Conservation (phyloP, 1,284 basidiomycete species). For the Microbotryomycetes sp. region DNA sequence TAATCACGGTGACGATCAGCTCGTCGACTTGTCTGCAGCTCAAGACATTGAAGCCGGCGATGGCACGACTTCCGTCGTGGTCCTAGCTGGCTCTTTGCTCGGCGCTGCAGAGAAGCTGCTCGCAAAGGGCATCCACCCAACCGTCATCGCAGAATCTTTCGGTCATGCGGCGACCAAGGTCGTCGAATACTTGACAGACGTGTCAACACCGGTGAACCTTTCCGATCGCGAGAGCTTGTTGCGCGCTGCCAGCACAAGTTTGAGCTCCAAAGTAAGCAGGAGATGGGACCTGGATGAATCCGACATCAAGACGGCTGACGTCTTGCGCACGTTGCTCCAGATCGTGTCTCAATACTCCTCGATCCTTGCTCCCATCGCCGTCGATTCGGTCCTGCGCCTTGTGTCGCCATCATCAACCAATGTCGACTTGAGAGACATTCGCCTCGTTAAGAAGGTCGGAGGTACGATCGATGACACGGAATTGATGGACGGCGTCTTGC, state of each 20-base stretch:
- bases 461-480: slow-evolving; percentile 99
- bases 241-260: slow-evolving; percentile 86
- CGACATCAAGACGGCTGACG: neutral
- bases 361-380: slow-evolving; percentile 93
- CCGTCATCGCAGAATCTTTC: slow-evolving; percentile 94
- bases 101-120: slow-evolving; percentile 96
- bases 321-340: slow-evolving; percentile 45
- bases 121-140: slow-evolving; percentile 92
- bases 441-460: slow-evolving; percentile 96
- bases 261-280: slow-evolving; percentile 81
- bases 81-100: slow-evolving; percentile 86
- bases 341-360: slow-evolving; percentile 99
- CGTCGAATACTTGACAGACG: slow-evolving; percentile 88
- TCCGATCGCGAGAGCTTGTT: slow-evolving; percentile 79
- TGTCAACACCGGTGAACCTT: slow-evolving; percentile 87
- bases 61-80: slow-evolving; percentile 97
- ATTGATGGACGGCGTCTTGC: slow-evolving; percentile 78
- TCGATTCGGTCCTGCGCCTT: slow-evolving; percentile 86
- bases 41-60: slow-evolving; percentile 99
- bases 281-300: neutral
- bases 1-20: too few relatives aligned
- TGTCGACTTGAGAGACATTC: slow-evolving; percentile 92
- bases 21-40: slow-evolving; percentile 94
- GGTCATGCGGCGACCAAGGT: slow-evolving; percentile 85
- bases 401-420: slow-evolving; percentile 64